Evolutionary conservation across 2,329 filamentous ascomycete species (phyloP).

Genomic region (Cladosporium sphaerospermum): DNA sequence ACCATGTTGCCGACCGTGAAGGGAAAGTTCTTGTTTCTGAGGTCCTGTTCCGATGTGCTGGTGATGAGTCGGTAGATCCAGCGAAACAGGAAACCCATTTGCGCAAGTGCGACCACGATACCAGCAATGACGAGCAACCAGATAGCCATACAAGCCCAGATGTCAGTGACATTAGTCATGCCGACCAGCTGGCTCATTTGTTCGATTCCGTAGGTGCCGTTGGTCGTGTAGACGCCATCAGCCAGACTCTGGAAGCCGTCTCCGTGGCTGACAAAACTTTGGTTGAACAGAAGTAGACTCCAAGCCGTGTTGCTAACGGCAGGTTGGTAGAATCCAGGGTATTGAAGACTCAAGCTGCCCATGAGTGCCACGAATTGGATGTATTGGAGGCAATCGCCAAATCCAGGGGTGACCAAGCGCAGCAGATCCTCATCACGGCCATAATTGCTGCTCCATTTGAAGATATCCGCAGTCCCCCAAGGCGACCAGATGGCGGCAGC

Average conservation of each 20-base stretch:
- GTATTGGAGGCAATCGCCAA: slow-evolving; percentile 94
- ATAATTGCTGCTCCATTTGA: slow-evolving; percentile 97
- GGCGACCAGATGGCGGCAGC: slow-evolving; percentile 84
- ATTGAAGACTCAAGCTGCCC: slow-evolving; percentile 77
- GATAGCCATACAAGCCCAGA: slow-evolving; percentile 91
- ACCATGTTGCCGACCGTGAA: slow-evolving; percentile 58
- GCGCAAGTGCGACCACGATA: slow-evolving; percentile 61
- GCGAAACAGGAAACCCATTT: slow-evolving; percentile 68
- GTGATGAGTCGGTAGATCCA: slow-evolving; percentile 70
- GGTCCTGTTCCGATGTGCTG: slow-evolving; percentile 72
- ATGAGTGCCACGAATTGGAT: slow-evolving; percentile 88
- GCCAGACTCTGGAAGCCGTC: slow-evolving; percentile 60
- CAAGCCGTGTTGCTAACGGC: slow-evolving; percentile 81
- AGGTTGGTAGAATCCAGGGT: slow-evolving; percentile 92
- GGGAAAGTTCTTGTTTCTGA: slow-evolving; percentile 84
- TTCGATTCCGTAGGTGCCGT: slow-evolving; percentile 73
- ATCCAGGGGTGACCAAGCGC: slow-evolving; percentile 87
- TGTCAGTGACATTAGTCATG: slow-evolving; percentile 66
- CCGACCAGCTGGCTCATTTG: slow-evolving; percentile 75
- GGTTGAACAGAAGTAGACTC: slow-evolving; percentile 88
- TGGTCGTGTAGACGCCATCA: slow-evolving; percentile 81
- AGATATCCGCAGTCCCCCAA: slow-evolving; percentile 86
- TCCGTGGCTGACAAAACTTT: slow-evolving; percentile 71
- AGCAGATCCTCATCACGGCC: slow-evolving; percentile 88
- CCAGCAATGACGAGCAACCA: slow-evolving; percentile 77